Evolutionary conservation across 108 stramenopile species (phyloP).

Genomic region (Fragilaria radians): DNA sequence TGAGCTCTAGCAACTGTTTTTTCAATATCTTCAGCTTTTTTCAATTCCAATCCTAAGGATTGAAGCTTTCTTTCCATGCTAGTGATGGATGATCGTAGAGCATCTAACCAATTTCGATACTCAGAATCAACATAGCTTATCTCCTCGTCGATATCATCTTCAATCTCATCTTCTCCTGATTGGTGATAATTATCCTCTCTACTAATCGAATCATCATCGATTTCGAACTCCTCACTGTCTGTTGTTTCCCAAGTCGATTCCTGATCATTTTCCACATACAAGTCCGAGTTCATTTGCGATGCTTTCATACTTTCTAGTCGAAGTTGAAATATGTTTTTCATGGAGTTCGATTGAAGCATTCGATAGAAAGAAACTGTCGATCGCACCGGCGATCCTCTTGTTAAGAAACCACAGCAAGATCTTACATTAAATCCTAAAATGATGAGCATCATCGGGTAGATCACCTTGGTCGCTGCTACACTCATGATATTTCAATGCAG

Average conservation of each 20-base stretch:
- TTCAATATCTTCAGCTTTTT: slow-evolving; percentile 62
- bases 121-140: slow-evolving; percentile 13
- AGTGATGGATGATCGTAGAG: slow-evolving; percentile 11
- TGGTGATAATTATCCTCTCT: slow-evolving; percentile 1
- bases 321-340: no score
- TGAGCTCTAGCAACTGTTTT: slow-evolving; percentile 60
- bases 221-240: not conserved
- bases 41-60: slow-evolving; percentile 58
- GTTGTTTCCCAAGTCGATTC: not conserved
- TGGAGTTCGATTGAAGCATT: no score
- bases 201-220: not conserved
- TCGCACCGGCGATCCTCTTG: no score
- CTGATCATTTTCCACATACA: not conserved
- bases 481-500: no score
- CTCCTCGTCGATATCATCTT: slow-evolving; percentile 2
- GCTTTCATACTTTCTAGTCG: no score
- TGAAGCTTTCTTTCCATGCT: slow-evolving; percentile 35
- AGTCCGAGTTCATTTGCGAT: no score
- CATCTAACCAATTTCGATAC: slow-evolving; percentile 18
- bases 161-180: slow-evolving; percentile 11
- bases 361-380: no score
- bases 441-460: no score
- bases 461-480: no score
- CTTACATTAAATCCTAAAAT: no score
- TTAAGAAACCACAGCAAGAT: no score